Base-by-base conservation (phyloP, 345 rosid species). In the Lagerstroemia speciosa region DNA sequence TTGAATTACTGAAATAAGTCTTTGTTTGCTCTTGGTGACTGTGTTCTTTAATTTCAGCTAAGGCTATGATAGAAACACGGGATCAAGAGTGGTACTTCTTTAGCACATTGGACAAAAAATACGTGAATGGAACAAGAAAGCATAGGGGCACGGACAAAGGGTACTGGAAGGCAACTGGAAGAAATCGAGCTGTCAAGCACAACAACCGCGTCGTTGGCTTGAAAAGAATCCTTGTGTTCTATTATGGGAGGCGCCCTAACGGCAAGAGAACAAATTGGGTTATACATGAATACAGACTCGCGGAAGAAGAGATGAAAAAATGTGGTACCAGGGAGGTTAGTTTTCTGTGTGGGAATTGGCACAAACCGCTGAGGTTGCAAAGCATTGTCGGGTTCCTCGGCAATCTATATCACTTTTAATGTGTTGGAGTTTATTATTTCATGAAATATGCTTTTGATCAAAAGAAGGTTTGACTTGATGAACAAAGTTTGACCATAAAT, bases 11-110 rank as follows among this genome's bases (percentile, higher is more conserved):
- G 30, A 53, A n/a, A n/a, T 22, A 6, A 5, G 30, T 22, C 6
- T 53, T 2, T 22, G 1, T 12, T 53, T 53, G 29, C 5, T 53
- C 30, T 57, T 34, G n/a, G n/a, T 68, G 6, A 37, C 6, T 1
- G 2, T 9, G 9, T 41, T 41, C 20, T 36, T 33, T 22, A 65
- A 50, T 53, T 66, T 67, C 58, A 31, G 67, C 38, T 60, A 69
- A 65, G 37, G 77, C 95, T 10, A 84, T 79, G 74, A 72, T 90
- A 80, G 90, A 84, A 72, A 85, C 84, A 64, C 80, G 86, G 65
- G 96, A 92, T 75, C 85, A 86, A 67, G 90, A 84, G 61, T 88
- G 92, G 91, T 89, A 82, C 84, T 86, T 92, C 75, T 92, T 85
- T 62, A 77, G 87, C 75, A 83, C 88, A 15, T 72, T 90, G 72